Evolutionary conservation across 345 rosid species (phyloP).

Genomic region (Excoecaria agallocha): DNA sequence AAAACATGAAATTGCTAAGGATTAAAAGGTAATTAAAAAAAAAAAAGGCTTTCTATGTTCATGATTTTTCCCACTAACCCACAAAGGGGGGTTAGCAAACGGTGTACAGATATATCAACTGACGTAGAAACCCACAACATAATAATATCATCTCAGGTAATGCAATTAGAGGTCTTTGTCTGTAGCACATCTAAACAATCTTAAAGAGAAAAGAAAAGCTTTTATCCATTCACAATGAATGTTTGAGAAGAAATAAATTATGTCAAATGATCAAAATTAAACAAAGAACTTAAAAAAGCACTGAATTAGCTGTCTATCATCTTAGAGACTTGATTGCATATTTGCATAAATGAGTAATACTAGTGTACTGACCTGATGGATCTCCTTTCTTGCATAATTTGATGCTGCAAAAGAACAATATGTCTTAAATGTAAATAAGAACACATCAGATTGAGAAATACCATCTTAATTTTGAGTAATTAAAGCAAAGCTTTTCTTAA

Average conservation of each 20-base stretch:
- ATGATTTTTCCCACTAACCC: not conserved
- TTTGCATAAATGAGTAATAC: not conserved
- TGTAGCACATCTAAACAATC: not conserved
- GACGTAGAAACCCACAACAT: not conserved
- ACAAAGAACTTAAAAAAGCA: not conserved
- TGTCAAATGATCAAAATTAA: not conserved
- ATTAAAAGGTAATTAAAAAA: too few relatives aligned
- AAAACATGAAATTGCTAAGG: too few relatives aligned
- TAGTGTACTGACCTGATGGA: conserved; percentile 59
- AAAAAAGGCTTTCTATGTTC: too few relatives aligned
- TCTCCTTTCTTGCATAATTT: conserved; percentile 81
- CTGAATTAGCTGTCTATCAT: not conserved
- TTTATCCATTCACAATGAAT: not conserved
- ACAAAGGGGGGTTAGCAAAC: not conserved
- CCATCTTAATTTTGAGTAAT: not conserved
- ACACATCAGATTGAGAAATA: not conserved
- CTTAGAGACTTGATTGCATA: not conserved
- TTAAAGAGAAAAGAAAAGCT: not conserved
- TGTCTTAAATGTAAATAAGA: not conserved
- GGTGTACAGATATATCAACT: not conserved
- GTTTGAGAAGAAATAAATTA: not conserved
- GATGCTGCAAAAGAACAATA: conserved; percentile 43
- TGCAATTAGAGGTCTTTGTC: not conserved
- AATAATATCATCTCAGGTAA: not conserved
- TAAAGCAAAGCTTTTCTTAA: not conserved